Evolutionary conservation across 2,329 filamentous ascomycete species (phyloP).

Genomic region (Lasiodiplodia hormozganensis): DNA sequence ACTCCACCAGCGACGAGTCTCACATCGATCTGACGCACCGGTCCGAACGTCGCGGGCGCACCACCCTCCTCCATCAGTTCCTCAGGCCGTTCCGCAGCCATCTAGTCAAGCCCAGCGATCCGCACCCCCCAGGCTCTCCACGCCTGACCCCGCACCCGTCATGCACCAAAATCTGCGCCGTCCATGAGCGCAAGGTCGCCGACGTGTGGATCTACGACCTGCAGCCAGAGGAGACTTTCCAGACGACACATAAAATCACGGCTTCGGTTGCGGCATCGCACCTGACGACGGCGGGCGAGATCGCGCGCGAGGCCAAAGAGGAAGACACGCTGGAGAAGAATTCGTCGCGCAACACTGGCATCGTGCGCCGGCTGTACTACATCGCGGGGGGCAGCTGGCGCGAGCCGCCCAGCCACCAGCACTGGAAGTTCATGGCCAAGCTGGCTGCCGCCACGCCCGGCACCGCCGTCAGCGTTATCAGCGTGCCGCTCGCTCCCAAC

Average conservation of each 20-base stretch:
- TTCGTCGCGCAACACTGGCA: not conserved
- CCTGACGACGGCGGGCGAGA: conserved; percentile 13
- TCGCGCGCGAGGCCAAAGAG: conserved; percentile 4
- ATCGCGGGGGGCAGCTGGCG: conserved; percentile 66
- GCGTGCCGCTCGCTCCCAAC: conserved; percentile 62
- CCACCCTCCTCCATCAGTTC: conserved; percentile 47
- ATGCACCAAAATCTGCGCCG: conserved; percentile 42
- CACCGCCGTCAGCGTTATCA: conserved; percentile 56
- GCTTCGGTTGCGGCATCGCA: conserved; percentile 28
- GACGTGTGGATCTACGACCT: conserved; percentile 57
- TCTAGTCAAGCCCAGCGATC: conserved; percentile 43
- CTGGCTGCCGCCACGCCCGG: conserved; percentile 52
- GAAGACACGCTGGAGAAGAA: conserved; percentile 24
- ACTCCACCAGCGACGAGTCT: conserved; percentile 14
- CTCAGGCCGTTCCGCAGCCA: conserved; percentile 46
- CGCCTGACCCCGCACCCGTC: conserved; percentile 46
- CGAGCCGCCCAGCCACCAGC: conserved; percentile 56
- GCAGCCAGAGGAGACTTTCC: conserved; percentile 31
- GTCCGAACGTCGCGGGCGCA: conserved; percentile 49
- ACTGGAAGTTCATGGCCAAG: conserved; percentile 60
- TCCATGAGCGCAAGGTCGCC: conserved; percentile 51
- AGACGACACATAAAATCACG: conserved; percentile 11
- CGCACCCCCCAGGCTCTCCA: conserved; percentile 49
- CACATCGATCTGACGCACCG: conserved; percentile 38
- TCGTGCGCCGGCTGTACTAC: conserved; percentile 56